These are phyloP conservation scores for Scheffersomyces ergatensis DNA, from an alignment of 805 yeast species.

Conservation along the genomic window DNA sequence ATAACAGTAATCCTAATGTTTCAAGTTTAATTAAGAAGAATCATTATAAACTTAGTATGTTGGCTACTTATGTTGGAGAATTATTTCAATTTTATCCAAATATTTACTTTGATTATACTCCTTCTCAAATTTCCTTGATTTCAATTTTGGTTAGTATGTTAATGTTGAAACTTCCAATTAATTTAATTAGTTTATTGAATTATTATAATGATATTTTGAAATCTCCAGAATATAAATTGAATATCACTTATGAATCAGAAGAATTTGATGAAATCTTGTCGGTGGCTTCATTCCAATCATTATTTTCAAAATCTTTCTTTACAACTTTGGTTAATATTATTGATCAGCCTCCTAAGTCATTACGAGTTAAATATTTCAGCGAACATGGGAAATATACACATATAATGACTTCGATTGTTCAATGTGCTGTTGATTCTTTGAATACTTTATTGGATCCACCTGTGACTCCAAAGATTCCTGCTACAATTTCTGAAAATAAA, in stretches of 20 bases:
- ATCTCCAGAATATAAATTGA: slow-evolving; percentile 17
- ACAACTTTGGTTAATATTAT: slow-evolving; percentile 28
- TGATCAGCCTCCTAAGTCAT: slow-evolving; percentile 45
- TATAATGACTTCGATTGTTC: slow-evolving; percentile 35
- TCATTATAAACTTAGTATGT: slow-evolving; percentile 48
- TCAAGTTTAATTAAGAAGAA: slow-evolving; percentile 25
- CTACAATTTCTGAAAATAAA: slow-evolving; percentile 10
- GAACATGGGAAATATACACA: slow-evolving; percentile 31
- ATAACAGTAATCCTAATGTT: slow-evolving; percentile 20
- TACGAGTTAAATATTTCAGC: slow-evolving; percentile 44
- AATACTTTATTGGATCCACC: slow-evolving; percentile 14
- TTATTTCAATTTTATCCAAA: slow-evolving; percentile 61
- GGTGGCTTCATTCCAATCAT: slow-evolving; percentile 10
- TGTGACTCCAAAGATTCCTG: slow-evolving; percentile 28
- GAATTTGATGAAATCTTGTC: slow-evolving; percentile 16
- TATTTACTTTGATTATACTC: slow-evolving; percentile 54
- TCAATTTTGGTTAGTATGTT: slow-evolving; percentile 27
- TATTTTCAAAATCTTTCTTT: slow-evolving; percentile 15
- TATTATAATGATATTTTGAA: slow-evolving; percentile 15
- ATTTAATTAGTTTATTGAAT: slow-evolving; percentile 15
- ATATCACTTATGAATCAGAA: slow-evolving; percentile 21
- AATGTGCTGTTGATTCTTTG: slow-evolving; percentile 27
- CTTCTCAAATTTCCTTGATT: slow-evolving; percentile 50
- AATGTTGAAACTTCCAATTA: slow-evolving; percentile 32
- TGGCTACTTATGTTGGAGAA: slow-evolving; percentile 64